Evolutionary conservation across 371 early-diverging fungal genomes (phyloP).

Genomic region (Synchytrium microbalum): DNA sequence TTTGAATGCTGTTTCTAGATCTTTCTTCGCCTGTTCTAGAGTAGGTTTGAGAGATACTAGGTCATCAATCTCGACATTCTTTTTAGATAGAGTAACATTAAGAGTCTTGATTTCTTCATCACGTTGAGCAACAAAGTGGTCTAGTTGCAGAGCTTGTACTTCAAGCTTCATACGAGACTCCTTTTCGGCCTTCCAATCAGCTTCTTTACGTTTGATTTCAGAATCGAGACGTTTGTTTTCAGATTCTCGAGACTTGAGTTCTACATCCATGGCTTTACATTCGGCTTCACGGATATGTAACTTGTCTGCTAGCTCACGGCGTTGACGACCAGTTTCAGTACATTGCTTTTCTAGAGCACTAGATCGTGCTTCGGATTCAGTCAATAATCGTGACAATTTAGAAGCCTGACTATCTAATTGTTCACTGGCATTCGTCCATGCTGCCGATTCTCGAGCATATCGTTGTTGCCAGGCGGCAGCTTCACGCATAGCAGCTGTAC

Average conservation of each 20-base stretch:
- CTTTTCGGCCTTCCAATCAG: constrained; percentile 27
- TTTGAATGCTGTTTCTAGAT: constrained; percentile 19
- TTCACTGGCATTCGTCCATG: constrained; percentile 22
- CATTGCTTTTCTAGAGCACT: constrained; percentile 16
- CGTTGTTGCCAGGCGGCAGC: constrained; percentile 18
- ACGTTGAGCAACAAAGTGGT: constrained; percentile 24
- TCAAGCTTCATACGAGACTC: constrained; percentile 33
- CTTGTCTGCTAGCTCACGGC: constrained; percentile 14
- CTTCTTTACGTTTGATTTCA: constrained; percentile 26
- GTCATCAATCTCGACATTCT: constrained; percentile 21
- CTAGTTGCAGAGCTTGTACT: constrained; percentile 28
- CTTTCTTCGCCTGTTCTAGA: constrained; percentile 19
- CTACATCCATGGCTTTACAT: constrained; percentile 22
- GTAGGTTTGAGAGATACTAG: constrained; percentile 8
- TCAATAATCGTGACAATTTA: constrained; percentile 12
- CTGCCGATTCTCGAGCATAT: constrained; percentile 21
- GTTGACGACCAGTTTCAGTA: background rate
- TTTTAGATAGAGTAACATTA: constrained; percentile 14
- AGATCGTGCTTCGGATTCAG: constrained; percentile 17
- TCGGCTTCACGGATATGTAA: constrained; percentile 2
- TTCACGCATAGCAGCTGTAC: constrained; percentile 16
- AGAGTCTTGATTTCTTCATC: constrained; percentile 22
- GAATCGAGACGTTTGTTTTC: constrained; percentile 27
- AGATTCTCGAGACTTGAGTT: constrained; percentile 17
- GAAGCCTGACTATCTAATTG: constrained; percentile 19